Conservation (phyloP, 2,329 filamentous ascomycete genomes). For the Raffaelea arxii region DNA sequence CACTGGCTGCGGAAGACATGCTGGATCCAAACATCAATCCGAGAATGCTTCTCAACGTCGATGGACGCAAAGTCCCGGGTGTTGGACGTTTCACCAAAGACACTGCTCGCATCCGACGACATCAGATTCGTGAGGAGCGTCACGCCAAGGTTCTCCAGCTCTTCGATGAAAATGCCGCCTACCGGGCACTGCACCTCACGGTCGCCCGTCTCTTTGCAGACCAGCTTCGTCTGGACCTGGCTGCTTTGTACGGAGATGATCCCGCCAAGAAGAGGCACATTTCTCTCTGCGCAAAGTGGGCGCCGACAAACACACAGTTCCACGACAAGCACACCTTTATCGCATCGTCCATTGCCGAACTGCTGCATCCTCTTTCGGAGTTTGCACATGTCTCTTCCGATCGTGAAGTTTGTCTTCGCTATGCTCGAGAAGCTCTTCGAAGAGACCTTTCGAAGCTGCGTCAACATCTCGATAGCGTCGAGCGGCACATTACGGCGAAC, state of each 20-base stretch:
- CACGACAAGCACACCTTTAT: slow-evolving; percentile 51
- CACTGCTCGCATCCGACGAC: slow-evolving; percentile 16
- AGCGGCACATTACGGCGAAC: slow-evolving; percentile 37
- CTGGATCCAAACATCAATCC: slow-evolving; percentile 32
- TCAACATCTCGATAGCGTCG: slow-evolving; percentile 41
- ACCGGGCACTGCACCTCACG: slow-evolving; percentile 40
- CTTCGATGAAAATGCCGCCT: slow-evolving; percentile 33
- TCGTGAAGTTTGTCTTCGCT: slow-evolving; percentile 41
- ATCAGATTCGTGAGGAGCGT: slow-evolving; percentile 24
- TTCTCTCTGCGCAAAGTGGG: slow-evolving; percentile 52
- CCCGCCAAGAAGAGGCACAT: slow-evolving; percentile 32
- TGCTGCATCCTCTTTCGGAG: slow-evolving; percentile 30
- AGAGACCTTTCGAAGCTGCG: slow-evolving; percentile 41
- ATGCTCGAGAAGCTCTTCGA: slow-evolving; percentile 44
- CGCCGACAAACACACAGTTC: slow-evolving; percentile 41
- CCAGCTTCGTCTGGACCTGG: slow-evolving; percentile 39
- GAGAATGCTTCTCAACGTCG: slow-evolving; percentile 28
- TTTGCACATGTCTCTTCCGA: slow-evolving; percentile 17
- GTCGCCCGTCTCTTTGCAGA: slow-evolving; percentile 47
- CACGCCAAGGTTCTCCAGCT: slow-evolving; percentile 27
- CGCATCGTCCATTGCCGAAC: slow-evolving; percentile 46
- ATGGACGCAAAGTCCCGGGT: slow-evolving; percentile 16
- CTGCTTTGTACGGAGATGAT: slow-evolving; percentile 25
- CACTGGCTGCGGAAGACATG: slow-evolving; percentile 36
- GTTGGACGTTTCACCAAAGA: slow-evolving; percentile 11